These are phyloP conservation scores for Fusarium multiceps DNA, from an alignment of 2,329 filamentous ascomycete species.

Conservation along the genomic window DNA sequence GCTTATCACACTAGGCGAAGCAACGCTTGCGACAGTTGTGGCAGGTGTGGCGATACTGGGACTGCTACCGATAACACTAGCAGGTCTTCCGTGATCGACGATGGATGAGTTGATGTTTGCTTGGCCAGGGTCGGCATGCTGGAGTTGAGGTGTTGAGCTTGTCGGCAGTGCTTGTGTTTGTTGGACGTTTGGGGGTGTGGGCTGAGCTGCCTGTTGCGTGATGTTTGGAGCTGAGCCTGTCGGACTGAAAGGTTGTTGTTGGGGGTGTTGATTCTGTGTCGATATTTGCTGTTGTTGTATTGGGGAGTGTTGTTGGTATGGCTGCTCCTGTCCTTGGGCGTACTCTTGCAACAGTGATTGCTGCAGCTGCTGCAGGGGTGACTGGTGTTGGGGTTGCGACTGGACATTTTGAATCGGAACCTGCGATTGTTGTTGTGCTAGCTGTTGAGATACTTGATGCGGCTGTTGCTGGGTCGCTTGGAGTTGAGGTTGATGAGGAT, in stretches of 20 bases:
- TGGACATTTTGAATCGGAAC: neutral
- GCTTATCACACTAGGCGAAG: conserved; percentile 5
- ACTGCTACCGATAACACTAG: conserved; percentile 28
- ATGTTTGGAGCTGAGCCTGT: conserved; percentile 6
- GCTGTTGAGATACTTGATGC: conserved; percentile 2
- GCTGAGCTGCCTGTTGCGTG: conserved; percentile 6
- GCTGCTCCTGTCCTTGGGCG: neutral
- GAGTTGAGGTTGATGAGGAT: neutral
- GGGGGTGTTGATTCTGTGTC: conserved; percentile 10
- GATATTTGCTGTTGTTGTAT: neutral
- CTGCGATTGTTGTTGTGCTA: neutral
- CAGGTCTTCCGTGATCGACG: conserved; percentile 7
- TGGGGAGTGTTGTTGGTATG: neutral
- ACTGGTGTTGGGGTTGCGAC: neutral
- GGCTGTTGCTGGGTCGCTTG: neutral
- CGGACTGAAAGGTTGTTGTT: conserved; percentile 4
- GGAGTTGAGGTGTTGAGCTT: conserved; percentile 3
- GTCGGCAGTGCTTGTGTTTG: conserved; percentile 3
- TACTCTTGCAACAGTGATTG: neutral
- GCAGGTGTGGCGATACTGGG: conserved; percentile 16
- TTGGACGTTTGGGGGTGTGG: neutral
- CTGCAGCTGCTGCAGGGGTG: neutral
- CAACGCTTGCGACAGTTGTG: conserved; percentile 20
- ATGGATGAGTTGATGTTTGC: conserved; percentile 9
- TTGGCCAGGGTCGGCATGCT: conserved; percentile 8